These are phyloP conservation scores for Boletellus deceptivus DNA, from an alignment of 1,284 basidiomycete genomes.

Conservation along the genomic window DNA sequence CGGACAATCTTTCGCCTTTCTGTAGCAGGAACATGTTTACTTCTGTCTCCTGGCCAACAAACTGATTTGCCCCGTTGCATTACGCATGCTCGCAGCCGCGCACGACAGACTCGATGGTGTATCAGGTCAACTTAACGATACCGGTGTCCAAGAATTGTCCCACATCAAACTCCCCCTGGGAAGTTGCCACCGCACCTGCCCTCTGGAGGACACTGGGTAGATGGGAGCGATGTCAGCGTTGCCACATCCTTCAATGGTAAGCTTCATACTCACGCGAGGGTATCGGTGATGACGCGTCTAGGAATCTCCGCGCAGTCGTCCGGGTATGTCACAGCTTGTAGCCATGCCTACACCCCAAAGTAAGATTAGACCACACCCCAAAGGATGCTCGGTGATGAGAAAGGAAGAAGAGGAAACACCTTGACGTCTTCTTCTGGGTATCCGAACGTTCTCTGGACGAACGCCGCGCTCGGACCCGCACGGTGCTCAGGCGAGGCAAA, in stretches of 20 bases:
- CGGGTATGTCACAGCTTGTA: slow-evolving; percentile 77
- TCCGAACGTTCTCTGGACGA: slow-evolving; percentile 75
- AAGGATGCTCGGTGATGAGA: background rate
- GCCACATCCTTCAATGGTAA: background rate
- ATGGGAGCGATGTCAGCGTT: slow-evolving; percentile 1
- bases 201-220: slow-evolving; percentile 24
- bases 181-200: slow-evolving; percentile 23
- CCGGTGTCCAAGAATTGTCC: slow-evolving; percentile 18
- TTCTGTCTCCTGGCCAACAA: background rate
- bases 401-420: slow-evolving; percentile 32
- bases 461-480: slow-evolving; percentile 63
- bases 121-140: slow-evolving; percentile 20
- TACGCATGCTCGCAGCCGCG: background rate
- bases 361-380: background rate
- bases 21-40: slow-evolving; percentile 5
- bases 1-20: slow-evolving; percentile 9
- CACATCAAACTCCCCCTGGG: slow-evolving; percentile 15
- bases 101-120: background rate
- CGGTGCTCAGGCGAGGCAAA: slow-evolving; percentile 70
- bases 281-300: slow-evolving; percentile 61
- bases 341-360: slow-evolving; percentile 59
- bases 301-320: slow-evolving; percentile 63
- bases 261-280: slow-evolving; percentile 54
- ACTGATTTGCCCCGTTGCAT: background rate
- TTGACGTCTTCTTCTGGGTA: slow-evolving; percentile 79